Conservation (phyloP, 495 filamentous ascomycete species). For the Hypoxylon rickii region DNA sequence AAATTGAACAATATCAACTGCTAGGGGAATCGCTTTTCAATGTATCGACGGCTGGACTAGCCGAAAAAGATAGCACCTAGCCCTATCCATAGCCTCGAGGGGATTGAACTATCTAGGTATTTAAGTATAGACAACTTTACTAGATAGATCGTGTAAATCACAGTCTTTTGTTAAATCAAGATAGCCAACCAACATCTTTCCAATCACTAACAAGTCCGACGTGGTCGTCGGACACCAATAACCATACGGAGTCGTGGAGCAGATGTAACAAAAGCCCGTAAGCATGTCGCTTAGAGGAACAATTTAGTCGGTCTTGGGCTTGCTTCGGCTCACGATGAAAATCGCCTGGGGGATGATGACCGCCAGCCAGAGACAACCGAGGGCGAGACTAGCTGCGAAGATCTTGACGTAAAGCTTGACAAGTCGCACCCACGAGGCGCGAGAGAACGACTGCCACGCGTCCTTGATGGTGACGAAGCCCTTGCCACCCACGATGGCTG, state of each 20-base stretch:
- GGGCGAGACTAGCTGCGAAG: conserved; percentile 44
- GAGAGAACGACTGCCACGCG: conserved; percentile 72
- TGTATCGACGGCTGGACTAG: conserved; percentile 27
- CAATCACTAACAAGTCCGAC: no score
- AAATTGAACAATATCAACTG: conserved; percentile 28
- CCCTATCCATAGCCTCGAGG: conserved; percentile 14
- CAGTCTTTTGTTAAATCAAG: no score
- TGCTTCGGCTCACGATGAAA: conserved; percentile 35
- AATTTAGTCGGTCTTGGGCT: conserved; percentile 29
- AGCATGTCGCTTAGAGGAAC: background rate
- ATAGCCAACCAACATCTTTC: no score
- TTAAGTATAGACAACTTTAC: conserved; percentile 10
- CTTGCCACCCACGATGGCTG: conserved; percentile 68
- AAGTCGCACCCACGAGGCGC: conserved; percentile 66
- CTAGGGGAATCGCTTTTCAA: conserved; percentile 12
- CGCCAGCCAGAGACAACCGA: conserved; percentile 51
- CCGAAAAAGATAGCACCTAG: conserved; percentile 19
- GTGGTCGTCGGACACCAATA: no score
- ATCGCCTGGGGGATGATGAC: conserved; percentile 45
- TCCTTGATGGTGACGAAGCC: conserved; percentile 70
- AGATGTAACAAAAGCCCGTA: no score
- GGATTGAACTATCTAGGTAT: no score
- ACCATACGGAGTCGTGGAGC: no score
- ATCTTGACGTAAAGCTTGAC: conserved; percentile 72
- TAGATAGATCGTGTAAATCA: conserved; percentile 3